Evolutionary conservation across 805 yeast genomes (phyloP).

Genomic region (Jamesozyma piceae): DNA sequence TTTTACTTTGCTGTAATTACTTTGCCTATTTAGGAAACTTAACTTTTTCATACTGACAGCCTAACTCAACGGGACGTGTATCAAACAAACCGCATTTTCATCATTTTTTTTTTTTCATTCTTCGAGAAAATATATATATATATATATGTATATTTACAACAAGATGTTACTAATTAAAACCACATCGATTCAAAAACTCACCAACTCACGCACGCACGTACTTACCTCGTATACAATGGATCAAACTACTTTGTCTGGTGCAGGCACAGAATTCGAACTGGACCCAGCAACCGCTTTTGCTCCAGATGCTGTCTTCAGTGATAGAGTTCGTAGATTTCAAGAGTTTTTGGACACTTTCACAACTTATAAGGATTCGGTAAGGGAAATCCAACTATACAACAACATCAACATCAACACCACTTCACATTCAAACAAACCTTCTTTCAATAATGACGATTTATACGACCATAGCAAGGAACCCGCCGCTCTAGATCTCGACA

Average conservation of each 20-base stretch:
- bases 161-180: too few relatives aligned
- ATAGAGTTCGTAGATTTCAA: constrained; percentile 78
- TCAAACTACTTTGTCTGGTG: constrained; percentile 3
- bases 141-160: too few relatives aligned
- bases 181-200: too few relatives aligned
- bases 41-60: too few relatives aligned
- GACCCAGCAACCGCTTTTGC: constrained; percentile 13
- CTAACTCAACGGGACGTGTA: too few relatives aligned
- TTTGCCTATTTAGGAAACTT: too few relatives aligned
- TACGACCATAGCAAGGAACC: constrained; percentile 8
- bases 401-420: constrained; percentile 16
- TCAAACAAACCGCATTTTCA: too few relatives aligned
- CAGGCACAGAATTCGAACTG: constrained; percentile 5
- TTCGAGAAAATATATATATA: too few relatives aligned
- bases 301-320: constrained; percentile 51
- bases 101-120: too few relatives aligned
- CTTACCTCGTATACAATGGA: too few relatives aligned
- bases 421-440: background rate
- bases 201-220: too few relatives aligned
- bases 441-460: background rate
- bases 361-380: constrained; percentile 60
- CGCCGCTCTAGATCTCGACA: constrained; percentile 10
- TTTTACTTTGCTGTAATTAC: too few relatives aligned
- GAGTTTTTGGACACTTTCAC: constrained; percentile 69
- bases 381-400: constrained; percentile 60